Conservation (phyloP, 257 asterid genomes). For the Solanum sejunctum region DNA sequence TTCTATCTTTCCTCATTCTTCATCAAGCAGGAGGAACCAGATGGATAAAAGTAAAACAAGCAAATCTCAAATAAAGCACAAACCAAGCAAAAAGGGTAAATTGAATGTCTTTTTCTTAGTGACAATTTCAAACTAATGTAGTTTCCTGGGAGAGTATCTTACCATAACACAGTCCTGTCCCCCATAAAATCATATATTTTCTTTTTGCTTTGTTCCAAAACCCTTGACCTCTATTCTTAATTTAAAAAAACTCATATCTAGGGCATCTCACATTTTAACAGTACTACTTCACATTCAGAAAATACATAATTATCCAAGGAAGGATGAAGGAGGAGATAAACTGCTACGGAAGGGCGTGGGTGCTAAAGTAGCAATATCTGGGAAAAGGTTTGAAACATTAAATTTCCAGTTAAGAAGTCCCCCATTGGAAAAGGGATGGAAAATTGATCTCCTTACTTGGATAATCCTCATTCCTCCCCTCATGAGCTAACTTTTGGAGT, state of each 20-base stretch:
- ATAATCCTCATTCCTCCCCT: too few relatives aligned
- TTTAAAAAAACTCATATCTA: not conserved
- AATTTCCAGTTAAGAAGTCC: not conserved
- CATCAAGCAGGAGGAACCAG: not conserved
- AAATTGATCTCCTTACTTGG: too few relatives aligned
- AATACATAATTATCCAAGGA: not conserved
- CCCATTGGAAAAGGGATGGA: too few relatives aligned
- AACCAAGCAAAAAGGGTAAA: not conserved
- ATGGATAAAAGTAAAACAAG: not conserved
- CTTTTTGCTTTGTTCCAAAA: not conserved
- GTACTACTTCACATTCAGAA: not conserved
- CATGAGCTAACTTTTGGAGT: too few relatives aligned
- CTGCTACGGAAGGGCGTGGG: not conserved
- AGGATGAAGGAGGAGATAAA: not conserved
- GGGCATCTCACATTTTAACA: not conserved
- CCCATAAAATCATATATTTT: not conserved
- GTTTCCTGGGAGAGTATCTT: not conserved
- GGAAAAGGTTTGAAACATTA: not conserved
- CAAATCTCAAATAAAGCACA: not conserved
- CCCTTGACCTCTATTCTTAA: not conserved
- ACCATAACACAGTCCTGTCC: not conserved
- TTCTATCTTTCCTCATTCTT: not conserved
- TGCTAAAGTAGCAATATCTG: not conserved
- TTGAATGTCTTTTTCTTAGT: not conserved
- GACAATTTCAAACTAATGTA: not conserved